These are phyloP conservation scores for Xylaria flabelliformis DNA, from an alignment of 495 filamentous ascomycete species.

Conservation along the genomic window DNA sequence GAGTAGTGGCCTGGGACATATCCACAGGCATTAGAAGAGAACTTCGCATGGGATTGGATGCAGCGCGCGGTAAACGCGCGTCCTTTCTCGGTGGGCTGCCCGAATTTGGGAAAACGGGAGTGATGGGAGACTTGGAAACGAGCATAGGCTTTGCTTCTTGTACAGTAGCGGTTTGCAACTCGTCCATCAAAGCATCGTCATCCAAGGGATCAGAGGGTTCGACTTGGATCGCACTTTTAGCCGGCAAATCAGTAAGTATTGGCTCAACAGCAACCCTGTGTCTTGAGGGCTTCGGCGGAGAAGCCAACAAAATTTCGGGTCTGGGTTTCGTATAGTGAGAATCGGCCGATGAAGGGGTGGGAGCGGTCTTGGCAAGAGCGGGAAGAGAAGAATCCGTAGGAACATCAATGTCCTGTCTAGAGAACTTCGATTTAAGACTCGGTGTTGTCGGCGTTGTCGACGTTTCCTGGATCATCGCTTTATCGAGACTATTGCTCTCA, in stretches of 20 bases:
- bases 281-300: conserved; percentile 45
- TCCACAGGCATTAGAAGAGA: conserved; percentile 49
- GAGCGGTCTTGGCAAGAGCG: conserved; percentile 20
- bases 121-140: conserved; percentile 85
- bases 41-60: conserved; percentile 56
- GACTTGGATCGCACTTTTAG: conserved; percentile 59
- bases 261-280: conserved; percentile 59
- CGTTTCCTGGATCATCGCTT: not conserved
- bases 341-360: conserved; percentile 14
- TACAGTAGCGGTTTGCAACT: conserved; percentile 80
- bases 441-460: conserved; percentile 28
- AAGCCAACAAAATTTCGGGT: conserved; percentile 30
- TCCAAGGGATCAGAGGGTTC: conserved; percentile 67
- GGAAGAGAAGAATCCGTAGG: conserved; percentile 29
- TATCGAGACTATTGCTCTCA: not conserved
- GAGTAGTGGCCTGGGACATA: conserved; percentile 40
- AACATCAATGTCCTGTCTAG: conserved; percentile 48
- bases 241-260: conserved; percentile 56
- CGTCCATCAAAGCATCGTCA: conserved; percentile 89
- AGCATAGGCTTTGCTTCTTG: conserved; percentile 84
- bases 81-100: conserved; percentile 40
- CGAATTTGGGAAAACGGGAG: conserved; percentile 62
- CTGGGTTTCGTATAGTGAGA: conserved; percentile 17
- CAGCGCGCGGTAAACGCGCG: conserved; percentile 46
- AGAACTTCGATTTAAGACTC: conserved; percentile 59